Evolutionary conservation across 257 asterid species (phyloP), one percentile per base, ranked within the genome.

Genomic region (Anisodus tanguticus): DNA sequence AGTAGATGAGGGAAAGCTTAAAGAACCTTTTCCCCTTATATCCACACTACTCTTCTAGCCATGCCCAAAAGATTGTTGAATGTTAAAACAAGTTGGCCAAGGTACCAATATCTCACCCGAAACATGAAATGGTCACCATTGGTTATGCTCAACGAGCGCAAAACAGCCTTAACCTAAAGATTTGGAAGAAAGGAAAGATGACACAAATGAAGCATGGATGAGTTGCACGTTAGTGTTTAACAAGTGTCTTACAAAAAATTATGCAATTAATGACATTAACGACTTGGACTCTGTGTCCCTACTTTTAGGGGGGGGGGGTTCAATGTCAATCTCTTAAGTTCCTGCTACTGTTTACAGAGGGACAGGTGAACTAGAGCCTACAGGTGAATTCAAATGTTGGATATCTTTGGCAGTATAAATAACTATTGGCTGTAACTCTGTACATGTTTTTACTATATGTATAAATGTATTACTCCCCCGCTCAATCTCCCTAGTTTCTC

Each of bases 361-460:
- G 76, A 68, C 6, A 68, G 1, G 76, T 68, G 76, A 68, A 68
- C 51, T 37, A 7, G 76, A 67, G 26, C 53, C 53, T 68, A 68
- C 0, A 68, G 5, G 77, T 5, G 31, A 68, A 68, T 68, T 68
- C 53, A 68, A 39, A 11, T 0, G 3, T 15, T 68, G 22, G 51
- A 37, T 68, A 68, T 68, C 76, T 68, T 68, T 26, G 39, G 13
- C 22, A 2, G 47, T 37, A 37, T 68, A 37, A 15, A 68, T 16
- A 68, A 68, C 53, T 39, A 68, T 13, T 35, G 74, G 51, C 15
- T 67, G 74, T 6, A 35, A 31, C 35, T 31, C 2, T 31, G 22
- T 37, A 67, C 2, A 22, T 37, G 74, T 67, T 67, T 67, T 67
- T 17, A 67, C 74, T 13, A 6, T 67, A 67, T 67, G 19, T 37